Evolutionary conservation across 768 basidiomycete genomes (phyloP), one percentile per base, ranked within the genome.

Genomic region (Russula compacta): DNA sequence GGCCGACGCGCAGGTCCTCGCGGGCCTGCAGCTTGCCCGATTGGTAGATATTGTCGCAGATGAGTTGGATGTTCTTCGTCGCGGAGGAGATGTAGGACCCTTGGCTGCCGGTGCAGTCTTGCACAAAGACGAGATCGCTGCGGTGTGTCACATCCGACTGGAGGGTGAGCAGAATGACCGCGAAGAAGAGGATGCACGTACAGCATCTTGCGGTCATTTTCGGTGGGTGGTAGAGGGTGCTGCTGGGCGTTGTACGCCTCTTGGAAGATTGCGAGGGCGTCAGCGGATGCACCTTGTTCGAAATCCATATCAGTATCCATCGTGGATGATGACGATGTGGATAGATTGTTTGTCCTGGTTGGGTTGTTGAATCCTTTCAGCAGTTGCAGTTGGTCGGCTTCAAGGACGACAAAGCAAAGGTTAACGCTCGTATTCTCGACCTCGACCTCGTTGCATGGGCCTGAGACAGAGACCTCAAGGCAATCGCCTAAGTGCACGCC

Each of bases 61-160:
- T 98, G 71, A 89, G 83, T 70, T 94, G 89, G 74, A 98, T 95
- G 74, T 98, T 98, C 79, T 89, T 92, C 10, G 94, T 95, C 19
- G 93, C 94, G 49, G 90, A 91, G n/a, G 88, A 81, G 66, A 92
- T 93, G 75, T 92, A 92, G 70, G 85, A 87, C 38, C 89, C 89
- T 67, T 93, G 91, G 68, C 87, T 90, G 14, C 93, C 93, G 7
- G 93, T 97, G 73, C 93, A 95, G 74, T 97, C 93, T 71, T 95
- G 91, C 19, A 97, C 83, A 76, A 97, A 97, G 49, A 94, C 93
- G 61, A 97, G 83, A 75, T 97, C 94, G 61, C 91, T 93, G 71
- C 39, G 38, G 29, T 48, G 51, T 14, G 35, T 39, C 36, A 24
- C 43, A 33, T 24, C 54, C 47, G 40, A 56, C 39, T 33, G 38